These are phyloP conservation scores for Suhomyces pyralidae DNA, from an alignment of 805 yeast species.

Conservation along the genomic window DNA sequence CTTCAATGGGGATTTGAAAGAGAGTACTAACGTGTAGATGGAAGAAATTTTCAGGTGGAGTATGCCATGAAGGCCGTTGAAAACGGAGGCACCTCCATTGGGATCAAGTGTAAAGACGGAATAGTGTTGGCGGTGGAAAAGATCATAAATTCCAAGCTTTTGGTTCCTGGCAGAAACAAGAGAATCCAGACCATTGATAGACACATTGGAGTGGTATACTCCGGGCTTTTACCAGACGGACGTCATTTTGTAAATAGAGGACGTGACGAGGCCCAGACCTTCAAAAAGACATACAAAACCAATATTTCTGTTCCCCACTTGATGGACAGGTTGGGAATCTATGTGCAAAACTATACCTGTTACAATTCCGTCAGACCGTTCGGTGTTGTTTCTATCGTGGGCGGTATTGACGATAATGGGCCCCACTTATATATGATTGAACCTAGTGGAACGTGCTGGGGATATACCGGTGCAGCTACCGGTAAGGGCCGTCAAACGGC, in stretches of 20 bases:
- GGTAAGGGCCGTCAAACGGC: conserved; percentile 99
- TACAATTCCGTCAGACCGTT: conserved; percentile 97
- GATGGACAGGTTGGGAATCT: conserved; percentile 83
- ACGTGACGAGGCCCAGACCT: conserved; percentile 82
- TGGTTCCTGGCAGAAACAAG: conserved; percentile 85
- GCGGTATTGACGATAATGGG: conserved; percentile 89
- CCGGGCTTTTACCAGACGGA: conserved; percentile 96
- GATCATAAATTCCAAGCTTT: conserved; percentile 76
- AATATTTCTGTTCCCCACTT: conserved; percentile 78
- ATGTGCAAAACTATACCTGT: conserved; percentile 92
- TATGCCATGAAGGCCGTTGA: conserved; percentile 97
- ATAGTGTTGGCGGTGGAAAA: conserved; percentile 98
- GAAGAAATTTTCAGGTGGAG: conserved; percentile 95
- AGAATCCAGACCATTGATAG: conserved; percentile 91
- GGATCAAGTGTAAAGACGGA: conserved; percentile 89
- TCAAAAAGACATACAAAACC: conserved; percentile 71
- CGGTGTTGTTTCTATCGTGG: conserved; percentile 88
- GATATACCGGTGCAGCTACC: conserved; percentile 94
- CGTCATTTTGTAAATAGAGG: conserved; percentile 89
- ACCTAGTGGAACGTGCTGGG: conserved; percentile 98
- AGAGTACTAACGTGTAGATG: conserved; percentile 58
- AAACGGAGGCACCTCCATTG: conserved; percentile 93
- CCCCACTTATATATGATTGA: conserved; percentile 94
- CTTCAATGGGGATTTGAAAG: not conserved
- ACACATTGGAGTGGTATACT: conserved; percentile 91